Conservation (phyloP, 140 eudicot genomes). For the Stevia rebaudiana region DNA sequence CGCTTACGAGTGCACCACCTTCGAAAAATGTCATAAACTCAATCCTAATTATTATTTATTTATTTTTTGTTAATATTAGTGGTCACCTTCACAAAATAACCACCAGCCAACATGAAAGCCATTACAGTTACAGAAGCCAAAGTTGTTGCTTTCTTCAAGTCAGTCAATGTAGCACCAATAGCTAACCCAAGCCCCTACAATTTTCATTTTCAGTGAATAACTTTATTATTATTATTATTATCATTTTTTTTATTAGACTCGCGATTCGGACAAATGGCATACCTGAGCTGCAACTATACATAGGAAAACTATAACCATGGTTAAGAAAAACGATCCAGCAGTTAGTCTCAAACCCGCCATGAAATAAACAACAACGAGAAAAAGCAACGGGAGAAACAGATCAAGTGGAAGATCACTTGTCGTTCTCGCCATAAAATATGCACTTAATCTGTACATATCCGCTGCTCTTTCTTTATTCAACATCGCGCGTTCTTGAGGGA, state of each 20-base stretch:
- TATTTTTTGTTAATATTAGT: neutral
- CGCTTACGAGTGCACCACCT: neutral
- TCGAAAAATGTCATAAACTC: neutral
- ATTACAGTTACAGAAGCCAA: slow-evolving; percentile 87
- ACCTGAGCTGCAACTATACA: slow-evolving; percentile 98
- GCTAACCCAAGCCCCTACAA: slow-evolving; percentile 85
- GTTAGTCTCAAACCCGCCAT: slow-evolving; percentile 78
- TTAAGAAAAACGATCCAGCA: slow-evolving; percentile 60
- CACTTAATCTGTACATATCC: slow-evolving; percentile 85
- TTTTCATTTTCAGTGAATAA: neutral
- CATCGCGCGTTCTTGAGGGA: slow-evolving; percentile 99
- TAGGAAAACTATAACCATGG: slow-evolving; percentile 70
- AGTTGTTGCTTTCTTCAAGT: slow-evolving; percentile 84
- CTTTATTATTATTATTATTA: too few relatives aligned
- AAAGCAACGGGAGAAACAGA: slow-evolving; percentile 64
- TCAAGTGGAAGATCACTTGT: slow-evolving; percentile 90
- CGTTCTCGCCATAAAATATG: slow-evolving; percentile 85
- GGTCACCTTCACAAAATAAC: slow-evolving; percentile 77
- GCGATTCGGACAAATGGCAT: neutral
- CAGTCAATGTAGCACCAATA: slow-evolving; percentile 86
- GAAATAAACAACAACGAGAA: slow-evolving; percentile 72
- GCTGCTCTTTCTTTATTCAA: slow-evolving; percentile 83
- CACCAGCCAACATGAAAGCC: slow-evolving; percentile 99
- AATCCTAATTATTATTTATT: neutral
- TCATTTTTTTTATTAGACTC: too few relatives aligned